A percentile compares a stretch with the other conserved stretches of the same genome.
phyloP scores from a whole-genome alignment of 768 basidiomycete genomes.

The Podaxis rugospora region DNA sequence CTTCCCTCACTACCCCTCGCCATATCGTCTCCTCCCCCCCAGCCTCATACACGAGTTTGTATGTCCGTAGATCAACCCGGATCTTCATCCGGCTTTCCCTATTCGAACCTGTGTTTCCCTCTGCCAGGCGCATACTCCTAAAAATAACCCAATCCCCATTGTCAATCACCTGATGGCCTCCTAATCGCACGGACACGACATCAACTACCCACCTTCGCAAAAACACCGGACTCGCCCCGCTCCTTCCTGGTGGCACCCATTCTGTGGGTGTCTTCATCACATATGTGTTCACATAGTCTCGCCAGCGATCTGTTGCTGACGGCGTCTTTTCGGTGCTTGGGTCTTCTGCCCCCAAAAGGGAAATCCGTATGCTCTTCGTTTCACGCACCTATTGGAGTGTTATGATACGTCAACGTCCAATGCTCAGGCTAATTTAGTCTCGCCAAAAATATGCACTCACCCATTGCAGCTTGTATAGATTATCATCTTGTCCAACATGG shows the following conservation, averaged over 20 bases:
- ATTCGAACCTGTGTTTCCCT: conserved; percentile 36
- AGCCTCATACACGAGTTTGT: conserved; percentile 66
- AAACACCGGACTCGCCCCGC: conserved; percentile 38
- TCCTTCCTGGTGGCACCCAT: conserved; percentile 49
- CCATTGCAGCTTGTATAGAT: conserved; percentile 79
- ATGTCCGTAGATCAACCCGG: conserved; percentile 53
- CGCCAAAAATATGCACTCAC: conserved; percentile 35
- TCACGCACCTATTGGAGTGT: conserved; percentile 44
- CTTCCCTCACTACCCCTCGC: conserved; percentile 34
- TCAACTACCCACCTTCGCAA: conserved; percentile 49
- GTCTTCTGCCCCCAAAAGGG: conserved; percentile 58
- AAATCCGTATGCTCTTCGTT: conserved; percentile 52
- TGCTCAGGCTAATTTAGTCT: conserved; percentile 13
- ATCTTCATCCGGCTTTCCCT: conserved; percentile 40
- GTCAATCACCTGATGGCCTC: conserved; percentile 19
- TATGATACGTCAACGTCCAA: conserved; percentile 14
- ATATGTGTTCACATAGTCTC: conserved; percentile 70
- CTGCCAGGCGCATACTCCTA: conserved; percentile 44
- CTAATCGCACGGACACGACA: conserved; percentile 11
- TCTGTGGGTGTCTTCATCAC: conserved; percentile 69
- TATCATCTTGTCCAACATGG: conserved; percentile 70
- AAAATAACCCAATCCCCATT: conserved; percentile 33
- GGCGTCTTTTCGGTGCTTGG: conserved; percentile 23
- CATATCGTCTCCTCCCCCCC: conserved; percentile 57
- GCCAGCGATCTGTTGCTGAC: conserved; percentile 46